Evolutionary conservation across 202 grass and related monocot species (phyloP), one percentile per base, ranked within the genome.

Genomic region (Cymbopogon flexuosus): DNA sequence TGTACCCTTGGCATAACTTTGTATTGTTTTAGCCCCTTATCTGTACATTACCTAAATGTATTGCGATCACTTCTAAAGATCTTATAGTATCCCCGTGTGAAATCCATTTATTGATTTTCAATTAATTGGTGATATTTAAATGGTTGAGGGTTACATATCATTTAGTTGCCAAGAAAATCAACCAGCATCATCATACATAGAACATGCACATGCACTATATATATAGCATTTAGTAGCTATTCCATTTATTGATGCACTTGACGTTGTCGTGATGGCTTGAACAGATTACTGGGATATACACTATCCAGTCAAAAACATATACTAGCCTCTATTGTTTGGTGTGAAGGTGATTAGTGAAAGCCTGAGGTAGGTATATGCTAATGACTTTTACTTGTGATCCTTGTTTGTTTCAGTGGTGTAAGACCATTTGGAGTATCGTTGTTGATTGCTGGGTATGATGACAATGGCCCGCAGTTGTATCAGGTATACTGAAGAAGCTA

Each of bases 401-500:
- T 75, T 92, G 11, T 84, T 89, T 77, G 14, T 88, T 76, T 58
- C 79, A 99, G 96, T 83, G 96, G 96, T 87, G 96, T 99, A 71
- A 93, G 92, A 78, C 96, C 96, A 76, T 99, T 99, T 85, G 92
- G 96, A 80, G 92, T 99, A 60, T 99, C 92, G 2, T 72, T 99
- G 62, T 67, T 96, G 72, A 90, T 99, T 87, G 92, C 96, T 83
- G 96, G 96, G 57, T 99, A 91, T 74, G 96, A 99, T 75, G 96
- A 99, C 78, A 96, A 96, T 84, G 96, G 96, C 29, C 96, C 92
- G 4, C 92, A 96, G 73, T 60, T 99, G 67, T 99, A 99, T 72
- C 96, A 99, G 90, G 96, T 99, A 87, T 85, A 65, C 18, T 19
- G 21, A 68, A 36, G 59, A 24, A 68, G 61, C 40, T 68, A 62